Evolutionary conservation across 768 basidiomycete genomes (phyloP).

Genomic region (Boletus eberwhitei): DNA sequence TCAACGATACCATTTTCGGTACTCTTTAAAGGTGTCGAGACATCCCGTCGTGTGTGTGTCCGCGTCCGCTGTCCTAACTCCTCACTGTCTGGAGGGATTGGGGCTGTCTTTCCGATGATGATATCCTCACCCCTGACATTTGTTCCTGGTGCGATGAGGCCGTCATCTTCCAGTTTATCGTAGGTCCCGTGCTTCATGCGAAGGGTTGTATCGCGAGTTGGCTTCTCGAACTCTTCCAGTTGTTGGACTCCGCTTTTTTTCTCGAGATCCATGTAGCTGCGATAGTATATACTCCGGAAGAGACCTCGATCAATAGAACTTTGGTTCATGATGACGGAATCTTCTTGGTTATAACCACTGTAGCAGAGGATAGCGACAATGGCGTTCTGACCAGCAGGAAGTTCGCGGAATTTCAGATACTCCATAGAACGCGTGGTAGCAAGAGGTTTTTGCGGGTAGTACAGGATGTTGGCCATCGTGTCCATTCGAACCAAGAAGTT

Average conservation of each 20-base stretch:
- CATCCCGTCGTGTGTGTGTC: conserved; percentile 89
- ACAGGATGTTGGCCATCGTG: conserved; percentile 99
- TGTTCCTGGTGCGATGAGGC: conserved; percentile 92
- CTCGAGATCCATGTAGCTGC: conserved; percentile 97
- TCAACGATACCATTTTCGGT: conserved; percentile 98
- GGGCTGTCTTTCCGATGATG: conserved; percentile 98
- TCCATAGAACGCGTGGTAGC: conserved; percentile 99
- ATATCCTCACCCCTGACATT: conserved; percentile 96
- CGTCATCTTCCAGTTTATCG: conserved; percentile 96
- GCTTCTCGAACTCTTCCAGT: conserved; percentile 96
- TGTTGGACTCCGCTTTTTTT: conserved; percentile 92
- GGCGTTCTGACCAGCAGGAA: conserved; percentile 98
- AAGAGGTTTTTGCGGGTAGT: conserved; percentile 98
- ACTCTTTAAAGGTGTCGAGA: conserved; percentile 95
- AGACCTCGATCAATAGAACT: conserved; percentile 96
- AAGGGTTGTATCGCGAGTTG: conserved; percentile 86
- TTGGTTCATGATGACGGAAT: conserved; percentile 99
- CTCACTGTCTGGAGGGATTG: conserved; percentile 93
- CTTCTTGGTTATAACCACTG: conserved; percentile 99
- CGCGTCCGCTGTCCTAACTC: conserved; percentile 96
- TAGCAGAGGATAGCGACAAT: conserved; percentile 98
- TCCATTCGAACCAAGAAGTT: conserved; percentile 99
- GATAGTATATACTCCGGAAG: conserved; percentile 98
- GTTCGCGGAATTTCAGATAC: conserved; percentile 96
- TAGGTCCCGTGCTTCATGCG: conserved; percentile 98